A percentile compares a stretch with the other conserved stretches of the same genome.
phyloP scores from a whole-genome alignment of 192 early-diverging fungal species.

The Phycomyces nitens region DNA sequence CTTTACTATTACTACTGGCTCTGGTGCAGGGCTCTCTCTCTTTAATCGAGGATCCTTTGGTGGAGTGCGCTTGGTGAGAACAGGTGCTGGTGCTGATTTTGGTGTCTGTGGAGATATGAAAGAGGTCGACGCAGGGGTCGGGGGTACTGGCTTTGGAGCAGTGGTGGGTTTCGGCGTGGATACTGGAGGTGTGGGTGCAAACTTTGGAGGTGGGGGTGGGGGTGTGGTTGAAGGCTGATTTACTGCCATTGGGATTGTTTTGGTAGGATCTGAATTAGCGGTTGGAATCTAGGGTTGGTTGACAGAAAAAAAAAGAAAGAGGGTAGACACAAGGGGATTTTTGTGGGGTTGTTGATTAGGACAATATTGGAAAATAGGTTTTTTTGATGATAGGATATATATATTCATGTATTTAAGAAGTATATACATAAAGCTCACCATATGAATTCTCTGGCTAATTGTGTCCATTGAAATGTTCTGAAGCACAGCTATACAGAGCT shows the following conservation, averaged over 20 bases:
- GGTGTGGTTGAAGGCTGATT: too few species aligned
- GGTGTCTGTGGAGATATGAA: not conserved
- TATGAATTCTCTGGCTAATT: slow-evolving; percentile 13
- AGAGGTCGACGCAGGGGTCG: not conserved
- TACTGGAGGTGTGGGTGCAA: not conserved
- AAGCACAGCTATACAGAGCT: slow-evolving; percentile 31
- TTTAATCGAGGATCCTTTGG: not conserved
- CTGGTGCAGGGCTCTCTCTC: slow-evolving; percentile 4
- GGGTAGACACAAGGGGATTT: not conserved
- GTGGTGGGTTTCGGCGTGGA: not conserved
- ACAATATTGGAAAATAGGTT: too few species aligned
- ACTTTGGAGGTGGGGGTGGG: too few species aligned
- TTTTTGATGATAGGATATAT: too few species aligned
- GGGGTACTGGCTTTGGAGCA: not conserved
- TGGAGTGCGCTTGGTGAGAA: slow-evolving; percentile 1
- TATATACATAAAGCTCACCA: slow-evolving; percentile 5
- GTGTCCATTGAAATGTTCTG: slow-evolving; percentile 28
- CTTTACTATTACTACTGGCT: not conserved
- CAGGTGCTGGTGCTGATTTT: slow-evolving; percentile 2
- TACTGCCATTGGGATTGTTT: not conserved
- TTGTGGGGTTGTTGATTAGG: too few species aligned
- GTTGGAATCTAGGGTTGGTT: not conserved
- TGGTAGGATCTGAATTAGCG: not conserved
- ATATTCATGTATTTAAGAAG: not conserved
- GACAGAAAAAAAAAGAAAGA: not conserved